Evolutionary conservation across 495 filamentous ascomycete genomes (phyloP).

Genomic region (Aspergillus carlsbadensis): DNA sequence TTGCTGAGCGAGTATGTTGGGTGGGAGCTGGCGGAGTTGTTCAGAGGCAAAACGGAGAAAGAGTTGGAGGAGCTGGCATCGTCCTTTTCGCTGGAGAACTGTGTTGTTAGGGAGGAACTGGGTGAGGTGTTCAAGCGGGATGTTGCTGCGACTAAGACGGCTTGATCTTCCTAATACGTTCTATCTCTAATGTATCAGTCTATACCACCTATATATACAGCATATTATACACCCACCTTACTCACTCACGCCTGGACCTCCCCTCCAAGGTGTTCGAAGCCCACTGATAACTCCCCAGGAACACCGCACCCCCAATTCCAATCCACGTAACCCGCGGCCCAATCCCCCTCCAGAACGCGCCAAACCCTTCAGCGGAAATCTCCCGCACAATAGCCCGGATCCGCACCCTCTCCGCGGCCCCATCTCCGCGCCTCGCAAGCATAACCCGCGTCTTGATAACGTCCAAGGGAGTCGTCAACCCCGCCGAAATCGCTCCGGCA

Average conservation of each 20-base stretch:
- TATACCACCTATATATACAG: slow-evolving; percentile 8
- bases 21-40: slow-evolving; percentile 9
- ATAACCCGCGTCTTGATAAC: slow-evolving; percentile 97
- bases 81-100: slow-evolving; percentile 6
- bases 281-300: slow-evolving; percentile 94
- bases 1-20: slow-evolving; percentile 1
- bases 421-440: slow-evolving; percentile 59
- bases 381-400: slow-evolving; percentile 58
- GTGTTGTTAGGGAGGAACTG: not conserved
- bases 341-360: slow-evolving; percentile 84
- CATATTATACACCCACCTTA: slow-evolving; percentile 10
- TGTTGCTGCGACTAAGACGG: too few species aligned
- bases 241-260: slow-evolving; percentile 21
- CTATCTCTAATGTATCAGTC: slow-evolving; percentile 1
- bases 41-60: not conserved
- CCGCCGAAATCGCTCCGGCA: slow-evolving; percentile 83
- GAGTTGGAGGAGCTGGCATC: slow-evolving; percentile 7
- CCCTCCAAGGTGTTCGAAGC: slow-evolving; percentile 70
- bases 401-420: slow-evolving; percentile 40
- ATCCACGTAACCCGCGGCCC: slow-evolving; percentile 93
- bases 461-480: slow-evolving; percentile 87
- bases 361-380: slow-evolving; percentile 69
- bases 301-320: slow-evolving; percentile 87
- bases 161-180: not conserved
- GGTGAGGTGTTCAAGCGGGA: not conserved